Base-by-base conservation (phyloP, 257 asterid genomes). In the Capsicum pubescens region DNA sequence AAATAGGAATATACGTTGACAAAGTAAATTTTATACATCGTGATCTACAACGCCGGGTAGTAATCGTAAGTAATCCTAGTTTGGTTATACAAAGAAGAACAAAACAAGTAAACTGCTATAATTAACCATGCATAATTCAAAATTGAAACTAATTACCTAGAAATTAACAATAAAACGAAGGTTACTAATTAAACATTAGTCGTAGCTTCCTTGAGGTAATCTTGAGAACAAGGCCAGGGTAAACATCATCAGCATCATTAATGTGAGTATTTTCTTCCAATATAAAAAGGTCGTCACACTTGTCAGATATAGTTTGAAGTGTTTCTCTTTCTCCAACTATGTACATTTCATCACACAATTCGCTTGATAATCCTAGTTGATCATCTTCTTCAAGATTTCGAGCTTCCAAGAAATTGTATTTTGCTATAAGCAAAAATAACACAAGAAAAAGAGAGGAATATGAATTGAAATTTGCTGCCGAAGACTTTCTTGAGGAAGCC, bases 311-410 rank as follows among this genome's bases (percentile, higher is more conserved):
- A 7, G 83, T 84, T 55, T 84, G 87, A 46, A 84, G 89, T 8
- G 85, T 83, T 72, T 86, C 89, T 14, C 87, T 87, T 71, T 84
- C 89, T 84, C 50, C 72, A 10, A 87, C 89, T 5, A 87, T 84
- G 57, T 84, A 87, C 2, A 84, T 87, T 84, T 87, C 87, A 36
- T 87, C 85, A 15, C 89, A 87, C 17, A 6, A 55, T 59, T 17
- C 6, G 6, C 50, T 60, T 15, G 8, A 14, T 26, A 26, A 26
- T 64, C 70, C 35, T 44, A 44, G 48, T 44, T 44, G 48, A 5
- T 44, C 48, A 32, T 5, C 46, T 32, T 56, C 60, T 56, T 66
- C 46, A 66, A 12, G 44, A 66, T 32, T 66, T 66, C 36, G 44
- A 66, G 72, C 72, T 66, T 66, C 72, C 9, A 12, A 66, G 3